phyloP scores from a whole-genome alignment of 768 basidiomycete species.

The Phanerodontia chrysosporium region DNA sequence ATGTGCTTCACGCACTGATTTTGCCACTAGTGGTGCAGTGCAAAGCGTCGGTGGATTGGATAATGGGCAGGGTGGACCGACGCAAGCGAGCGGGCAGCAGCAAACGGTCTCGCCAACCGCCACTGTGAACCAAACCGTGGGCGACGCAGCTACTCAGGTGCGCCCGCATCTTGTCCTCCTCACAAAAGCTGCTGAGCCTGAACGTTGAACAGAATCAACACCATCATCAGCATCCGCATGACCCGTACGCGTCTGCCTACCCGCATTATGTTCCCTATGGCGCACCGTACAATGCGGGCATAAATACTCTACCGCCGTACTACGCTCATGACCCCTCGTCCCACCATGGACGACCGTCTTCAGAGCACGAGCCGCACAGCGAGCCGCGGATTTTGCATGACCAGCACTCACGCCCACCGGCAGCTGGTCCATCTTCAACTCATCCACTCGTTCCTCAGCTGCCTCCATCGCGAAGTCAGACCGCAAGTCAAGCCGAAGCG shows the following conservation, averaged over 20 bases:
- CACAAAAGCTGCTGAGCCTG: not conserved
- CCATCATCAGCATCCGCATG: not conserved
- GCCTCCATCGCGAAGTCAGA: not conserved
- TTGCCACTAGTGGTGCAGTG: conserved; percentile 4
- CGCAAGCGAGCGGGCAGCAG: not conserved
- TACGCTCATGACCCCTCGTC: conserved; percentile 2
- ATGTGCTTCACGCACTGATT: conserved; percentile 1
- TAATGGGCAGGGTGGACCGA: conserved; percentile 7
- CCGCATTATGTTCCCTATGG: not conserved
- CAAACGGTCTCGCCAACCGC: conserved; percentile 3
- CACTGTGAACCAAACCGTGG: conserved; percentile 13
- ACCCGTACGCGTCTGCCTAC: conserved; percentile 8
- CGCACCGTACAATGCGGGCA: not conserved
- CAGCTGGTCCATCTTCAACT: not conserved
- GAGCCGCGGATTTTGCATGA: not conserved
- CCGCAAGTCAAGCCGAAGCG: not conserved
- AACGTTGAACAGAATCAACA: too few relatives aligned
- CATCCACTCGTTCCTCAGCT: not conserved
- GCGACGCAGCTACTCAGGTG: conserved; percentile 8
- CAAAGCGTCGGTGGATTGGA: not conserved
- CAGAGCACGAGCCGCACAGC: not conserved
- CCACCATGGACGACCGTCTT: not conserved
- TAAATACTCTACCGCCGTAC: conserved; percentile 1
- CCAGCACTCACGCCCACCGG: not conserved
- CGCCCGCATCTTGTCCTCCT: not conserved